Base-by-base conservation (phyloP, 225 moss, liverwort and hornwort genomes). In the Thuidium tamariscinum region DNA sequence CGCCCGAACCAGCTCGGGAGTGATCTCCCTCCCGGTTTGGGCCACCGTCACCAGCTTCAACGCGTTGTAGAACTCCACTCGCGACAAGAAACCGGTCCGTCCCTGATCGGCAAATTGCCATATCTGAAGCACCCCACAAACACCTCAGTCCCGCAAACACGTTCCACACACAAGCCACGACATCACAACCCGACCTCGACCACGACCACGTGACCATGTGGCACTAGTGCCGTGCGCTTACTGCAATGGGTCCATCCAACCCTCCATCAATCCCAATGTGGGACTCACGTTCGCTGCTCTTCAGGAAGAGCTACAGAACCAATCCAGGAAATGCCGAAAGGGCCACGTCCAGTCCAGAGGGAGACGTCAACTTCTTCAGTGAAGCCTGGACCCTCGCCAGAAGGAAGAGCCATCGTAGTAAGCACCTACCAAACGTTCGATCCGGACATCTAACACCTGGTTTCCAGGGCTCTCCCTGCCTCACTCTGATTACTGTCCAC, bases 1-100 rank as follows among this genome's bases (percentile, higher is more conserved):
- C 51, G 95, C 94, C 77, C 92, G 89, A 71, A 99, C 97, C 73
- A 99, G 92, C 54, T 99, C 99, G n/a, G 95, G 94, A 62, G 95
- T 95, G 76, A 99, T 94, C 71, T 97, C 97, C 89, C 99, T 90
- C 77, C 99, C 99, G 7, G 92, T 91, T 85, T 99, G 99, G 48
- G 97, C 99, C 55, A 99, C 97, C 67, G 99, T 99, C 83, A 99
- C 99, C 74, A 99, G 96, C 93, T 97, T 99, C 88, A 99, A 89
- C 18, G 99, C 99, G 91, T 99, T 97, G 90, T 94, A 97, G 82
- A 99, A 99, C 88, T 97, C 94, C 79, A 89, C 94, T 77, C 94
- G 95, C 63, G 97, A 92, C 76, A 99, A 86, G 87, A 90, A 99
- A 51, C 99, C 97, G 42, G 89, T 95, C 80, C 92, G 95, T 30